Conservation (phyloP, 495 filamentous ascomycete species). For the Aspergillus saccharolyticus region DNA sequence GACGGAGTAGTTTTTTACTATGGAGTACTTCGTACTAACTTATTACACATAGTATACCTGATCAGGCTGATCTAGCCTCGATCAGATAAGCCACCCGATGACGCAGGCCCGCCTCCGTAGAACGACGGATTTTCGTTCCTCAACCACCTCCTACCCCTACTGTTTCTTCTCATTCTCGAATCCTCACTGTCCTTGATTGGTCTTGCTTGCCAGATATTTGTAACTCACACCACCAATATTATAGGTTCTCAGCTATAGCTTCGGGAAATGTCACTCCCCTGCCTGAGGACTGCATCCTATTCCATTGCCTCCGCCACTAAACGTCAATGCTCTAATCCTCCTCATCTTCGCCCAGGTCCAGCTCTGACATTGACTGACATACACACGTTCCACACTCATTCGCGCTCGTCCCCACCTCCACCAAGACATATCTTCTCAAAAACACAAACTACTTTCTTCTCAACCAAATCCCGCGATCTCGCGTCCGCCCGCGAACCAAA, state of each 20-base stretch:
- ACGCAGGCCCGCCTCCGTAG: slow-evolving; percentile 20
- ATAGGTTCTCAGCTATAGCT: no score
- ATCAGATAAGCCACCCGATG: slow-evolving; percentile 15
- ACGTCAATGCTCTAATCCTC: not conserved
- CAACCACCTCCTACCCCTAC: slow-evolving; percentile 2
- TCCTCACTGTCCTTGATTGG: not conserved
- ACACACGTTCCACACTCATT: not conserved
- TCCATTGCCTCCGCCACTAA: not conserved
- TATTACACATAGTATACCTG: not conserved
- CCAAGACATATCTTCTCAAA: not conserved
- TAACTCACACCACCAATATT: not conserved
- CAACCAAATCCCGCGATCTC: slow-evolving; percentile 30
- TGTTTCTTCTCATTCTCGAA: not conserved
- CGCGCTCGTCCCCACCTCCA: not conserved
- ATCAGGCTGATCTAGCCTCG: not conserved
- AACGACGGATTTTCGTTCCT: slow-evolving; percentile 15
- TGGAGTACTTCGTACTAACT: no score
- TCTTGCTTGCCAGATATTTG: not conserved
- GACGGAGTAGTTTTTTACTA: no score
- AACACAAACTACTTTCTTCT: slow-evolving; percentile 26
- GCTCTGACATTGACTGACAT: not conserved
- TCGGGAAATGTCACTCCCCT: slow-evolving; percentile 17
- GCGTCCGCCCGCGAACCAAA: slow-evolving; percentile 43
- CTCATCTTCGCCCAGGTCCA: not conserved
- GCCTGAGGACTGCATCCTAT: slow-evolving; percentile 10